Base-by-base conservation (phyloP, 179 eudicot species). In the Pouteria campechiana region DNA sequence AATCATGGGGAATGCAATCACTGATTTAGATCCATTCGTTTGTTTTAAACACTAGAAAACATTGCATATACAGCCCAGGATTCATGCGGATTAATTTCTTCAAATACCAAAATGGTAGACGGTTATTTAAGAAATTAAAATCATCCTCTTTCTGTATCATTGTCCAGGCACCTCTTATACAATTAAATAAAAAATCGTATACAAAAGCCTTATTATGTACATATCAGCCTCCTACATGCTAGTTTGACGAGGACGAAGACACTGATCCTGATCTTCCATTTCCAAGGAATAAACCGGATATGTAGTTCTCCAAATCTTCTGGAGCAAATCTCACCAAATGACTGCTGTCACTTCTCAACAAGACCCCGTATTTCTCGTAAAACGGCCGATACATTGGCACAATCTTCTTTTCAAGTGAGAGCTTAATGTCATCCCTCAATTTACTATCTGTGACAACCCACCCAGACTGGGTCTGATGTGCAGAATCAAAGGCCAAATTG, bases 381-480 rank as follows among this genome's bases (percentile, higher is more conserved):
- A 64, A 64, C 19, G 46, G 50, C 17, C 28, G 19, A 33, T 68
- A 68, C 8, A 50, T 27, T 7, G 61, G 54, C 57, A 58, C 61
- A 2, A 68, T 18, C 25, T 57, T 68, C 36, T 40, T 37, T 1
- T 53, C 65, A 2, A 68, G 42, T 2, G 74, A 68, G 2, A 43
- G 45, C 49, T 43, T 68, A 17, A 68, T 63, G 34, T 57, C 61
- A 31, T 68, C 58, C 21, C 74, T 18, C 10, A 68, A 54, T 40
- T 52, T 68, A 9, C 36, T 12, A 17, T 62, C 69, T 6, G 49
- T 57, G 16, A 68, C 53, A 11, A 64, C 63, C 64, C 67, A 69
- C 4, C 40, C 31, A 2, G 23, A 38, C 37, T 69, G 70, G 17
- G 43, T 69, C 27, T 32, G 37, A 23, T 46, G 60, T 17, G 42